Evolutionary conservation across 768 basidiomycete genomes (phyloP), one percentile per base, ranked within the genome.

Genomic region (Boletus sp.): DNA sequence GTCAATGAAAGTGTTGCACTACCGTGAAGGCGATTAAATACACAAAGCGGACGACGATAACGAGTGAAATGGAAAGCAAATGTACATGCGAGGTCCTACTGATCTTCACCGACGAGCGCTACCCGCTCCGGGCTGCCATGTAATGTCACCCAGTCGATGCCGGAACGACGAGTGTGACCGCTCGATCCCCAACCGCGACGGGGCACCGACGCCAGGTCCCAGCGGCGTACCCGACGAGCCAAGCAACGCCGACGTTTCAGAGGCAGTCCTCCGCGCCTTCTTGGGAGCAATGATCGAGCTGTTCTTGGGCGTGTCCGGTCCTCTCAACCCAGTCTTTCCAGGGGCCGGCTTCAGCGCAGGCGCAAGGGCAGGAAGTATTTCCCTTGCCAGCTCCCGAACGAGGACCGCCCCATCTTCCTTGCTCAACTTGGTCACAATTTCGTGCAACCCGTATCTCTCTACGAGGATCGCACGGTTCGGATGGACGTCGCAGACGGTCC

Each of bases 341-440:
- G 64, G 64, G 0, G 73, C 75, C 11, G 88, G 88, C 67, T 78
- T 84, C 64, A 92, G 71, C 7, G 81, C 90, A 3, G 91, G 90
- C 37, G 82, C 82, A 42, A 94, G 78, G 0, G 85, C 80, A 0
- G 92, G 92, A 24, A 92, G 77, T 56, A 94, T 92, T 72, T 94
- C 92, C 63, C 88, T 80, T 18, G 93, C 93, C 45, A 97, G 73
- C 70, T 98, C 92, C 55, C 91, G 80, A 17, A 97, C 94, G 30
- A 99, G 80, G 17, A 98, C 89, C 0, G 96, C 94, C 12, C 85
- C 90, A 69, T 99, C 97, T 49, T 87, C 85, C 60, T 84, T 81
- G 67, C 90, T 92, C 48, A 98, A 75, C 58, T 82, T 81, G 62
- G 86, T 83, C 55, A 99, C 92, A 4, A 94, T 84, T 35, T 86